A percentile compares a stretch with the other conserved stretches of the same genome.
Conservation (phyloP, 2,329 filamentous ascomycete genomes). For the Fusarium continuum region DNA sequence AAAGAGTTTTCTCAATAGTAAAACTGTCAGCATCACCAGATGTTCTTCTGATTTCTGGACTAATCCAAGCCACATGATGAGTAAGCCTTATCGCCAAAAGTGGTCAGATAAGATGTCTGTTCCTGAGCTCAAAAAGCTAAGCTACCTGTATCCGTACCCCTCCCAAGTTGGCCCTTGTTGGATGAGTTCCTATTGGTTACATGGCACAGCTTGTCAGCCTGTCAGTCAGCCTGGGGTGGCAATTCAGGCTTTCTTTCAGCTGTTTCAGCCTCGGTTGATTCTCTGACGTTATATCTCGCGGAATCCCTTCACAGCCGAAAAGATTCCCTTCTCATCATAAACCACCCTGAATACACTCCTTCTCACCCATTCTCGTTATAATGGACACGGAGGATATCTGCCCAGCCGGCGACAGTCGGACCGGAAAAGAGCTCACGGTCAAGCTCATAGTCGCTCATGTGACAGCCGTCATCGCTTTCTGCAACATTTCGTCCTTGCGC, state of each 20-base stretch:
- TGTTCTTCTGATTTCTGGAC: neutral
- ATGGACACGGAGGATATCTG: neutral
- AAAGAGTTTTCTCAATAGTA: neutral
- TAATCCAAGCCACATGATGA: neutral
- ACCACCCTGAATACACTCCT: neutral
- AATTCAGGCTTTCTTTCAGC: too few relatives aligned
- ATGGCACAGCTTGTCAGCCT: neutral
- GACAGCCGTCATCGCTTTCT: slow-evolving; percentile 7
- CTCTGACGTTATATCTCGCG: too few relatives aligned
- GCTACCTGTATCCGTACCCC: neutral
- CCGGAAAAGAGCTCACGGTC: slow-evolving; percentile 2
- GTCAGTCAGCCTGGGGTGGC: neutral
- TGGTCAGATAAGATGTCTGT: too few relatives aligned
- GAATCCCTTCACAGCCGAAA: too few relatives aligned
- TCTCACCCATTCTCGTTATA: too few relatives aligned
- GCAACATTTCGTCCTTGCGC: slow-evolving; percentile 12
- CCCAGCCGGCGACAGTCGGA: neutral
- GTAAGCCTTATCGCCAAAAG: neutral
- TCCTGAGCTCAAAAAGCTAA: too few relatives aligned
- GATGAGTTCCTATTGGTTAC: neutral
- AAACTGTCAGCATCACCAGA: neutral
- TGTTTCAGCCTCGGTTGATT: neutral
- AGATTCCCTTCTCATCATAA: neutral
- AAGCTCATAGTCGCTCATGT: slow-evolving; percentile 22
- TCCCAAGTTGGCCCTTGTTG: neutral